Evolutionary conservation across 371 early-diverging fungal genomes (phyloP).

Genomic region (Mortierella sp.): DNA sequence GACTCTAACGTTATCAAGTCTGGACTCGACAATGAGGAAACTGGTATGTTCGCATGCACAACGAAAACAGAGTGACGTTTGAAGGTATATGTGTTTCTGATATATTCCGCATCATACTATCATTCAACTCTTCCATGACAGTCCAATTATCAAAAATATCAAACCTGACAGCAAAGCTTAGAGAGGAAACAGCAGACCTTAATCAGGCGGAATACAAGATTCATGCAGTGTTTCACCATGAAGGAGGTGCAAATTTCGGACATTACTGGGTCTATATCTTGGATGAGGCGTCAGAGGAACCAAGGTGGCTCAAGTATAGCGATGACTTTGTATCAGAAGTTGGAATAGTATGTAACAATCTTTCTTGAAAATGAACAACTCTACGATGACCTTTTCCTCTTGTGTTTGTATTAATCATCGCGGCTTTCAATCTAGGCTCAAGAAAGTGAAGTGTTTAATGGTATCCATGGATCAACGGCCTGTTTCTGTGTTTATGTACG

Average conservation of each 20-base stretch:
- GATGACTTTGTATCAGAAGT: conserved; percentile 81
- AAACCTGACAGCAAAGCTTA: conserved; percentile 22
- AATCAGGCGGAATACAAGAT: conserved; percentile 50
- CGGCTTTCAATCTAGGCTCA: conserved; percentile 48
- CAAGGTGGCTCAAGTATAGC: conserved; percentile 88
- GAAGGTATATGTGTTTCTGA: not conserved
- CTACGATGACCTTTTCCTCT: not conserved
- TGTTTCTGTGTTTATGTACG: conserved; percentile 80
- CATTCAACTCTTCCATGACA: not conserved
- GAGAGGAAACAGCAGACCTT: conserved; percentile 6
- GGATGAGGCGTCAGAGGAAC: conserved; percentile 63
- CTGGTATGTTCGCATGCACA: not conserved
- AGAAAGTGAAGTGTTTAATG: conserved; percentile 67
- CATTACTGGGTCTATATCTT: conserved; percentile 92
- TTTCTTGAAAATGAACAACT: not conserved
- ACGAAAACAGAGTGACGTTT: not conserved
- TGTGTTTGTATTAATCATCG: not conserved
- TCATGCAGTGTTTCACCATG: conserved; percentile 50
- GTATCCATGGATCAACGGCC: conserved; percentile 68
- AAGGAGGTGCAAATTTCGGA: conserved; percentile 79
- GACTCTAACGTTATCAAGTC: not conserved
- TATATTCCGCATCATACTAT: too few species aligned
- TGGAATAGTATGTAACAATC: conserved; percentile 15
- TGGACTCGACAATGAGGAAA: conserved; percentile 10
- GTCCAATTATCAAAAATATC: conserved; percentile 23